phyloP scores from a whole-genome alignment of 495 filamentous ascomycete genomes.

The Annulohypoxylon nitens region DNA sequence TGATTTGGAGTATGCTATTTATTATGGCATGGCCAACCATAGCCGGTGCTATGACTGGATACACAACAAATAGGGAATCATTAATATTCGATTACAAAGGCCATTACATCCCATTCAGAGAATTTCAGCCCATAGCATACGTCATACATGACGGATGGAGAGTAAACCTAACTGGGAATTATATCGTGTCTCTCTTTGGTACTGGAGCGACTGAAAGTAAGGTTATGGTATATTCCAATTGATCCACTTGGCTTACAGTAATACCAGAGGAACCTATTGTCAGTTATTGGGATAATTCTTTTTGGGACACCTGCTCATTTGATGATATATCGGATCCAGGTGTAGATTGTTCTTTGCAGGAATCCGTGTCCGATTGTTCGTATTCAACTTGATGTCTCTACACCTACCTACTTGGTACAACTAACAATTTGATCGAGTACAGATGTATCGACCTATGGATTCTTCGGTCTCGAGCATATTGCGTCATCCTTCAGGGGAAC shows the following conservation, averaged over 20 bases:
- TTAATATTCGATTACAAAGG: slow-evolving; percentile 37
- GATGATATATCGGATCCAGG: background rate
- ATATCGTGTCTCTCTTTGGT: slow-evolving; percentile 5
- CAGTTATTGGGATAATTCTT: background rate
- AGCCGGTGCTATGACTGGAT: slow-evolving; percentile 52
- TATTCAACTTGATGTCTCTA: background rate
- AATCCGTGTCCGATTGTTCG: slow-evolving; percentile 27
- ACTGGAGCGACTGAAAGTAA: background rate
- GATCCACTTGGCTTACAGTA: background rate
- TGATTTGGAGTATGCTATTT: slow-evolving; percentile 41
- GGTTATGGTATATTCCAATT: background rate
- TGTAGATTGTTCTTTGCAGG: background rate
- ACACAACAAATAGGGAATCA: slow-evolving; percentile 31
- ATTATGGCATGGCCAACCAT: slow-evolving; percentile 50
- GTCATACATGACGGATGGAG: slow-evolving; percentile 42
- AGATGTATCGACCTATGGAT: slow-evolving; percentile 30
- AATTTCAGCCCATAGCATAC: slow-evolving; percentile 29
- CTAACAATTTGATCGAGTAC: background rate
- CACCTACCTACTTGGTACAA: background rate
- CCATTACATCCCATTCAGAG: slow-evolving; percentile 28
- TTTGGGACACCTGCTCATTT: background rate
- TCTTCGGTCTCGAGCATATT: slow-evolving; percentile 8
- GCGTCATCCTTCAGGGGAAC: slow-evolving; percentile 18
- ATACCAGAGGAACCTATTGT: background rate
- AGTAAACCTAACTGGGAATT: slow-evolving; percentile 30